Evolutionary conservation across 1,284 basidiomycete genomes (phyloP), one percentile per base, ranked within the genome.

Genomic region (Puccinia polysora): DNA sequence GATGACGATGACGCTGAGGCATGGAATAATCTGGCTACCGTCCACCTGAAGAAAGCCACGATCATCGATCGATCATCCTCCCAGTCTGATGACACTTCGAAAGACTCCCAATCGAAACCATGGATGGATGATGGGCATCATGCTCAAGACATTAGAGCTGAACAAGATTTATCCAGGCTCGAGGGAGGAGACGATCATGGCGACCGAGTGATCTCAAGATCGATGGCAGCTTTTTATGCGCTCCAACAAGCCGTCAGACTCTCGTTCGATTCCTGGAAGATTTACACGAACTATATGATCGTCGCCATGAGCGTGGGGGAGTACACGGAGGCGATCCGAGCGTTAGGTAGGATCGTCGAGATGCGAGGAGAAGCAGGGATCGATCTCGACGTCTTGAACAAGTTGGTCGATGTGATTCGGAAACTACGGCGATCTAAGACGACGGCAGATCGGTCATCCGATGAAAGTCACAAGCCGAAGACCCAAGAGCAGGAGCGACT

Each of bases 271-370:
- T 94, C 94, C 78, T 98, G 95, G 95, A 86, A 91, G 18, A 94
- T 99, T 86, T 99, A 96, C 96, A 84, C 85, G 76, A 99, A 99
- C 82, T 97, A 94, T 83, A 95, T 94, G 89, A 83, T 97, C 76
- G 88, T 98, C 43, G 85, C 90, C 6, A 84, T 97, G 80, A 92
- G 97, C 77, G 89, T 97, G 15, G 95, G 94, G 6, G 90, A 97
- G 80, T 84, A 97, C 53, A 83, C 86, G 7, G 95, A 99, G 79
- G 89, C 92, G 0, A 87, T 86, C 65, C 87, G 90, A 28, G 94
- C 94, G 0, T 84, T 93, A 58, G 84, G 84, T 0, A 87, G 92
- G 4, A 84, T 97, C 34, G 85, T 96, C 38, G 90, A 95, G 78
- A 87, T 89, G 77, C 87, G 88, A 7, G 84, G 84, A n/a, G 83